Evolutionary conservation across 75 land plant genomes (phyloP), one percentile per base, ranked within the genome.

Genomic region (Cupressus sempervirens): DNA sequence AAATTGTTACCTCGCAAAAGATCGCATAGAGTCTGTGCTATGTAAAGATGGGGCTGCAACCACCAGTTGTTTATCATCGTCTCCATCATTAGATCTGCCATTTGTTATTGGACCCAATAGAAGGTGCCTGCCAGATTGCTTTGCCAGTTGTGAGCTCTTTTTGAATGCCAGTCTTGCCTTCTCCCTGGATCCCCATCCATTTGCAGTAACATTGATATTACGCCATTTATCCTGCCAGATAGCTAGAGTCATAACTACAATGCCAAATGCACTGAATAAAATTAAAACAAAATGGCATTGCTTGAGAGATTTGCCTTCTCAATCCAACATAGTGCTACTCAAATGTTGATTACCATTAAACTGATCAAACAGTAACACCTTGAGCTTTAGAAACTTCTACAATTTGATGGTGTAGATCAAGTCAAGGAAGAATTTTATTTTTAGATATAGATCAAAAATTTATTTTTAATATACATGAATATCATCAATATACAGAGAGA

Each of bases 141-240:
- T 82, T 30, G 83, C 83, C 83, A 82, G 41, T 35, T 82, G 83
- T 1, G 56, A 52, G 65, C 83, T 82, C 50, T 82, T 82, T 35
- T 82, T 82, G 62, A 82, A 82, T 82, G 83, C 83, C 62, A 82
- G 20, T 54, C 83, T 82, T 53, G 83, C 83, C 36, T 82, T 82
- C 83, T 82, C 83, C 65, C 83, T 82, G 26, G 83, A 82, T 32
- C 83, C 83, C 56, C 62, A 54, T 52, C 83, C 83, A 52, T 82
- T 45, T 30, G 83, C 83, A 16, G 83, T 82, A 52, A 82, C 83
- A 82, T 82, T 82, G 4, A 82, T 82, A 82, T 82, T 82, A 53
- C 83, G 83, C 83, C 83, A 82, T 53, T 82, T 82, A 54, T 82
- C 83, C 83, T 82, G 62, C 58, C 46, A 43, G 13, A 79, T 11